Conservation (phyloP, 306 rosid genomes). For the Vicia villosa region DNA sequence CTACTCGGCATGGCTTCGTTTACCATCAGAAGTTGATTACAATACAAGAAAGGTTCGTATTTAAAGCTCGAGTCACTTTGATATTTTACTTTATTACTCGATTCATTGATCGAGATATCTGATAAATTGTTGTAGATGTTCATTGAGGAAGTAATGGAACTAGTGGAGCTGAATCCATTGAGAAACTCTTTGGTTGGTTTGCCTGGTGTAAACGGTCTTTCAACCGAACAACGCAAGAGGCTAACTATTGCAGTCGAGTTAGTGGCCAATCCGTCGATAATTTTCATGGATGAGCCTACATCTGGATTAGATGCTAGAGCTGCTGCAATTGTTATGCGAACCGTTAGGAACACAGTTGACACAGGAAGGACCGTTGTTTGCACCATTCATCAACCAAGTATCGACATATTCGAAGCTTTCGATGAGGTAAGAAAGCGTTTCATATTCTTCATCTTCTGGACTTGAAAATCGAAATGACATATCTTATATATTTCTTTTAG, state of each 20-base stretch:
- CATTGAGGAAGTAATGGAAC: conserved; percentile 88
- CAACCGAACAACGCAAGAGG: conserved; percentile 90
- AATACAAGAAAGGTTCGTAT: conserved; percentile 45
- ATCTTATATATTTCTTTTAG: conserved; percentile 9
- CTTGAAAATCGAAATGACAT: conserved; percentile 13
- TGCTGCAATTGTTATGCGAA: conserved; percentile 94
- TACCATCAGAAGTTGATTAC: conserved; percentile 42
- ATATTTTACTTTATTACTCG: background rate
- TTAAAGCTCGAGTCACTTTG: background rate
- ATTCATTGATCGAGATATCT: background rate
- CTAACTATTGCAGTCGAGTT: conserved; percentile 83
- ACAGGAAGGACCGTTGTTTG: conserved; percentile 91
- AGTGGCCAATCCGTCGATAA: conserved; percentile 89
- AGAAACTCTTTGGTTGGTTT: conserved; percentile 78
- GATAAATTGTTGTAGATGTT: conserved; percentile 61
- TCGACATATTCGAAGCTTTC: conserved; percentile 80
- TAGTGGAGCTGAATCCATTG: conserved; percentile 69
- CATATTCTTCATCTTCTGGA: background rate
- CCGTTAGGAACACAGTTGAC: conserved; percentile 85
- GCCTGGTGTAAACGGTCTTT: conserved; percentile 84
- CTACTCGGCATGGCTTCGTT: conserved; percentile 70
- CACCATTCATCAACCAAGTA: conserved; percentile 96
- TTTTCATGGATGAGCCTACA: conserved; percentile 96
- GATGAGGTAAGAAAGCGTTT: conserved; percentile 54
- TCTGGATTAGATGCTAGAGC: conserved; percentile 94